Percentiles rank a stretch among this genome's conserved stretches.
Conservation (phyloP, 1,284 basidiomycete species). For the Ustilago trichophora region DNA sequence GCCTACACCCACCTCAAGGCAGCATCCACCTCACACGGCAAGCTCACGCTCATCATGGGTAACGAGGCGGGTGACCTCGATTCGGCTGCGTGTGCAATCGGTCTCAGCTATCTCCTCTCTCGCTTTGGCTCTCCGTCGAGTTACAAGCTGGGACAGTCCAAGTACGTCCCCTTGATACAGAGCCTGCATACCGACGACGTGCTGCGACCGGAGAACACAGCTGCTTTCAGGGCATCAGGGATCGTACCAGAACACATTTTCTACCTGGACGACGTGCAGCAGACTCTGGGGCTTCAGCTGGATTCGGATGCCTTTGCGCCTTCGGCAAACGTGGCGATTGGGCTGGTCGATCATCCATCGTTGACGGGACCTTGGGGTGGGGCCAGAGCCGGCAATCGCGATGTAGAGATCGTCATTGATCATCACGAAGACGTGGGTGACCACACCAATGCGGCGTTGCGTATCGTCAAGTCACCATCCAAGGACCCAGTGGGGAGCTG, state of each 20-base stretch:
- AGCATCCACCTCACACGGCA: slow-evolving; percentile 3
- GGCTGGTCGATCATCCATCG: slow-evolving; percentile 51
- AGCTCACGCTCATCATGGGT: slow-evolving; percentile 57
- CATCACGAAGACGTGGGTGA: slow-evolving; percentile 88
- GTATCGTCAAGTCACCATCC: slow-evolving; percentile 52
- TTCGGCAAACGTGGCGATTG: slow-evolving; percentile 32
- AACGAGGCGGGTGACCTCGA: slow-evolving; percentile 65
- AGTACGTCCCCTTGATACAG: slow-evolving; percentile 77
- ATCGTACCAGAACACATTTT: slow-evolving; percentile 27
- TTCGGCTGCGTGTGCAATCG: slow-evolving; percentile 59
- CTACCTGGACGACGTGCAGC: slow-evolving; percentile 47
- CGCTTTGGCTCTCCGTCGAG: slow-evolving; percentile 22
- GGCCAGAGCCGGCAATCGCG: slow-evolving; percentile 32
- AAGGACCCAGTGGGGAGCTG: slow-evolving; percentile 53
- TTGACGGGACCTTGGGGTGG: slow-evolving; percentile 48
- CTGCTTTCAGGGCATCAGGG: slow-evolving; percentile 36
- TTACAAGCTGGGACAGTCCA: slow-evolving; percentile 26
- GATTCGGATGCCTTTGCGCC: slow-evolving; percentile 31
- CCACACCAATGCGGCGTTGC: slow-evolving; percentile 69
- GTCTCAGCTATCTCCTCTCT: slow-evolving; percentile 56
- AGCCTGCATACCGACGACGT: slow-evolving; percentile 76
- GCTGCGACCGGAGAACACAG: slow-evolving; percentile 83
- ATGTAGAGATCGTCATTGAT: slow-evolving; percentile 84
- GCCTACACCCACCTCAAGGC: slow-evolving; percentile 26
- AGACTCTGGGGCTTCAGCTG: slow-evolving; percentile 20